Percentiles rank a stretch among this genome's conserved stretches.
phyloP scores from a whole-genome alignment of 2,329 filamentous ascomycete genomes.

The Pseudogymnoascus sp. region DNA sequence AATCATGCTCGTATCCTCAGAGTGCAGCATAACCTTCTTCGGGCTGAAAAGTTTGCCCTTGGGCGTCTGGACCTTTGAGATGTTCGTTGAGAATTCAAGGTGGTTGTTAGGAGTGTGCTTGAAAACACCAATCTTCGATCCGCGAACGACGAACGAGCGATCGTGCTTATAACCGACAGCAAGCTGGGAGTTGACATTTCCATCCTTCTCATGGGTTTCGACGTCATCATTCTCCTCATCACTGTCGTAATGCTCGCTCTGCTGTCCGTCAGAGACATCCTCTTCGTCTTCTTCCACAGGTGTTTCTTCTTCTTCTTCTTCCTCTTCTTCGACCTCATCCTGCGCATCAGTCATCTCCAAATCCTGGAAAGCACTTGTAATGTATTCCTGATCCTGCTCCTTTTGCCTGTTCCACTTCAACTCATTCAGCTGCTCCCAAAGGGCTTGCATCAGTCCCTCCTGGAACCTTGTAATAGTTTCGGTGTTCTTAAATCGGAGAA shows the following conservation, averaged over 20 bases:
- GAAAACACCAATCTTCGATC: slow-evolving; percentile 98
- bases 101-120: slow-evolving; percentile 91
- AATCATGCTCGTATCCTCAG: slow-evolving; percentile 31
- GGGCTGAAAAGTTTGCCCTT: slow-evolving; percentile 83
- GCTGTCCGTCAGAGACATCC: slow-evolving; percentile 55
- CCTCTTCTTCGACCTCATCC: slow-evolving; percentile 42
- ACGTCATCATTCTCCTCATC: slow-evolving; percentile 78
- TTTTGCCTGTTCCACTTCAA: slow-evolving; percentile 91
- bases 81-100: slow-evolving; percentile 92
- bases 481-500: slow-evolving; percentile 84
- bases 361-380: slow-evolving; percentile 92
- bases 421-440: slow-evolving; percentile 95
- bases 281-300: slow-evolving; percentile 38
- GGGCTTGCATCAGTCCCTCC: slow-evolving; percentile 85
- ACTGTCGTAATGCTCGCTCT: slow-evolving; percentile 66
- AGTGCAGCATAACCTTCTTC: slow-evolving; percentile 50
- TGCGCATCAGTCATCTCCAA: slow-evolving; percentile 79
- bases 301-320: slow-evolving; percentile 46
- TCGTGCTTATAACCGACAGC: slow-evolving; percentile 97
- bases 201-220: slow-evolving; percentile 60
- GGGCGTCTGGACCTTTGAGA: slow-evolving; percentile 89
- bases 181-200: slow-evolving; percentile 85
- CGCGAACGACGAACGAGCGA: slow-evolving; percentile 91
- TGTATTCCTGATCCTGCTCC: slow-evolving; percentile 87
- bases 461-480: slow-evolving; percentile 79